Conservation (phyloP, 2,329 filamentous ascomycete species). For the Leptosphaerulina australis region DNA sequence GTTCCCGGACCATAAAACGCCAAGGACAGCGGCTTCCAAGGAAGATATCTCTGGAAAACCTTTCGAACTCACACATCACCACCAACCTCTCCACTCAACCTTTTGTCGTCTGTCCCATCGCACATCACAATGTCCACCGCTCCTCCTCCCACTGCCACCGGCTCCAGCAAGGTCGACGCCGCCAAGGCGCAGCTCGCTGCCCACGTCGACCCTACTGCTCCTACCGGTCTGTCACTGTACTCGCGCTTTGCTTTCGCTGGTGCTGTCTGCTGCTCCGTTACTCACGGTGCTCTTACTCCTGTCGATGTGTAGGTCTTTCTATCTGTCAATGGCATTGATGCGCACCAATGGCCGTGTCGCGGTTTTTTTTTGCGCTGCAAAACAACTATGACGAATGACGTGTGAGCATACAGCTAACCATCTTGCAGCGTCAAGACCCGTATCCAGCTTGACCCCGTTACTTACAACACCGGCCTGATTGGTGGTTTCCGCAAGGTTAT, state of each 20-base stretch:
- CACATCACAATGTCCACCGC: constrained; percentile 36
- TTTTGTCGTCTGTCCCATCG: constrained; percentile 23
- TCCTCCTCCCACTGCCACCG: constrained; percentile 56
- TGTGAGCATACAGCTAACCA: constrained; percentile 32
- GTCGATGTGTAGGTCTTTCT: constrained; percentile 91
- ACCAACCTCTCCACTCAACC: constrained; percentile 38
- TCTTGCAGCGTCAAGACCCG: constrained; percentile 82
- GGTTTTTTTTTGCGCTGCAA: constrained; percentile 18
- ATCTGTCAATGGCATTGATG: constrained; percentile 6
- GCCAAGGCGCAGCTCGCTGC: constrained; percentile 56
- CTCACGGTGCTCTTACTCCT: constrained; percentile 94
- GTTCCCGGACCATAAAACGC: too few species aligned
- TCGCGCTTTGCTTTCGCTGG: constrained; percentile 95
- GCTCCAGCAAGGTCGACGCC: constrained; percentile 60
- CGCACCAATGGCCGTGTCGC: constrained; percentile 38
- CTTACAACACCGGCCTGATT: constrained; percentile 87
- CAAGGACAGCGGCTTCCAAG: constrained; percentile 17
- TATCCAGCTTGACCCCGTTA: constrained; percentile 88
- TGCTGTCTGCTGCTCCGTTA: constrained; percentile 97
- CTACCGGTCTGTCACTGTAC: constrained; percentile 76
- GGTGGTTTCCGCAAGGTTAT: constrained; percentile 87
- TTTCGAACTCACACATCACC: constrained; percentile 18
- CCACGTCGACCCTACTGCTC: constrained; percentile 57
- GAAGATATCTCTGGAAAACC: constrained; percentile 27
- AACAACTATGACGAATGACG: constrained; percentile 20